Evolutionary conservation across 2,329 filamentous ascomycete species (phyloP), one percentile per base, ranked within the genome.

Genomic region (Mycosphaerella sp.): DNA sequence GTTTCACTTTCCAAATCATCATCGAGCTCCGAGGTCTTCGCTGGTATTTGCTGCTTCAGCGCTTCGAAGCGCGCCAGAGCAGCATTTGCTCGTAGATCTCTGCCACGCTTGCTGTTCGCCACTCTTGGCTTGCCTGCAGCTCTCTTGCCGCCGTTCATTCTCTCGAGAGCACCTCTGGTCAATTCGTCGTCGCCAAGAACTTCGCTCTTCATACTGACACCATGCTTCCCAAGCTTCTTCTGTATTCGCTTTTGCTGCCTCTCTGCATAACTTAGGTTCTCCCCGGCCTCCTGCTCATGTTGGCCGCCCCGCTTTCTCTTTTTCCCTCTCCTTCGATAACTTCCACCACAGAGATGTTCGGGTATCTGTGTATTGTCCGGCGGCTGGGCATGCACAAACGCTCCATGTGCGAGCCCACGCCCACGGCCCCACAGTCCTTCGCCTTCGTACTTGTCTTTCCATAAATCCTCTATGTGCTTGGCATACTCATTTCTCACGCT

Each of bases 341-440:
- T 89, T 2, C 89, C 89, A 56, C 89, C 89, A 62, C 89, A 95
- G 1, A 93, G 72, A 65, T 89, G 82, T 63, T 87, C 64, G 4
- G 66, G 66, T 21, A 67, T 62, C 50, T 64, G 57, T n/a, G 54
- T 62, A 17, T 62, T 56, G 21, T 65, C 79, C 0, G 85, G 81
- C 41, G 87, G 70, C 13, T 73, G 65, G 55, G 86, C 82, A 32
- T 81, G 76, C 59, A 80, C 77, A 64, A 80, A 83, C n/a, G 73
- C 70, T 17, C 82, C 84, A 3, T 77, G 82, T 17, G 73, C 71
- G 40, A 93, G 68, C 6, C 77, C 72, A 35, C 81, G 75, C 0
- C 89, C 89, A 25, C 80, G 73, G 6, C 88, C 87, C 89, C 89
- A 95, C 42, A 95, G 70, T 0, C 89, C 89, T 55, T 95, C 88